Conservation (phyloP, 768 basidiomycete species). For the Amylocystis lapponica region DNA sequence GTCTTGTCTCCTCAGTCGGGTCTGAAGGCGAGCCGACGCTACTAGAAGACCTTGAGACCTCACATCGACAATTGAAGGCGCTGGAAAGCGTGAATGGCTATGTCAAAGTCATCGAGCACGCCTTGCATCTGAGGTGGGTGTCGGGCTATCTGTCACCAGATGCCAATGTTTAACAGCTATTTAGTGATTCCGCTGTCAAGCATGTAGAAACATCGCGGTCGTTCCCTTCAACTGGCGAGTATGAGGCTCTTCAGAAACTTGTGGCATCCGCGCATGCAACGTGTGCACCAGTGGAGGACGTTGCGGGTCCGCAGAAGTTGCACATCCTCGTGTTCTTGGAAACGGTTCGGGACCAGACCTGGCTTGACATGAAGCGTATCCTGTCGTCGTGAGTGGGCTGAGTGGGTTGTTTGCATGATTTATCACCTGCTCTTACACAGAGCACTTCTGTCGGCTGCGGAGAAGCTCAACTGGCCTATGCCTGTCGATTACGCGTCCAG, state of each 20-base stretch:
- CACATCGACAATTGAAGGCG: conserved; percentile 74
- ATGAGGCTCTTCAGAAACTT: conserved; percentile 57
- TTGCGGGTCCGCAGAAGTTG: conserved; percentile 42
- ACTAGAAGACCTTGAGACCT: conserved; percentile 73
- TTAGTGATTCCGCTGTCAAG: conserved; percentile 53
- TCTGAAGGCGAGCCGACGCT: conserved; percentile 53
- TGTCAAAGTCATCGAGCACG: conserved; percentile 66
- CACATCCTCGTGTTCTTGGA: conserved; percentile 59
- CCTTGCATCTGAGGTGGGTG: conserved; percentile 64
- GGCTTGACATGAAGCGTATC: conserved; percentile 64
- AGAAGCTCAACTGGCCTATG: conserved; percentile 82
- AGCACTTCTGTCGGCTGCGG: conserved; percentile 54
- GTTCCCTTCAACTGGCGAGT: conserved; percentile 44
- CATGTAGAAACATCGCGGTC: conserved; percentile 39
- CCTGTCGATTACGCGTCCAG: conserved; percentile 58
- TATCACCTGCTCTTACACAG: conserved; percentile 33
- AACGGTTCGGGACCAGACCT: conserved; percentile 62
- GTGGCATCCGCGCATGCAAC: conserved; percentile 42
- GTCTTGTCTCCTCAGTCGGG: conserved; percentile 54
- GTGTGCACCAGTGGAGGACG: conserved; percentile 41
- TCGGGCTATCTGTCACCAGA: background rate
- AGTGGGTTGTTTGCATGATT: background rate
- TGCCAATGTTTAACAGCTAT: background rate
- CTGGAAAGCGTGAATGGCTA: conserved; percentile 73
- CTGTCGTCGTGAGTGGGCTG: conserved; percentile 51